phyloP scores from a whole-genome alignment of 1,139 yeast genomes.

The Starmera stellimalicola region DNA sequence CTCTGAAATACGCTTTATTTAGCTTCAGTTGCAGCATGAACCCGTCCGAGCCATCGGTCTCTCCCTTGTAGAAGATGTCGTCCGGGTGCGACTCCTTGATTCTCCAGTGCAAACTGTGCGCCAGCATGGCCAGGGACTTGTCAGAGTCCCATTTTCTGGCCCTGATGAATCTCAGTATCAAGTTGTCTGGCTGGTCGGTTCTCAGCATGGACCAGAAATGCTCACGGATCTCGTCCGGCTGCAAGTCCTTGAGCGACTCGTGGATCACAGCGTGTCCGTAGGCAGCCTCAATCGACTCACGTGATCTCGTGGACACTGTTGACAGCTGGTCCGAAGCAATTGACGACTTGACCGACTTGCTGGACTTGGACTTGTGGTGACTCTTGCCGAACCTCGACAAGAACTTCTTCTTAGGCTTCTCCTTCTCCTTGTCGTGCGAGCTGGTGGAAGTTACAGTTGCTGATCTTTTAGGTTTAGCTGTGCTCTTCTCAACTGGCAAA shows the following conservation, averaged over 20 bases:
- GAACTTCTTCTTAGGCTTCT: slow-evolving; percentile 18
- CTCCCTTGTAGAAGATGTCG: slow-evolving; percentile 51
- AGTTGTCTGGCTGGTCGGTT: slow-evolving; percentile 63
- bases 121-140: slow-evolving; percentile 55
- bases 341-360: too few species aligned
- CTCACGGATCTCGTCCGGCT: slow-evolving; percentile 33
- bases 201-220: slow-evolving; percentile 51
- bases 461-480: slow-evolving; percentile 7
- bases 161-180: slow-evolving; percentile 54
- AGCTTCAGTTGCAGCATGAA: slow-evolving; percentile 29
- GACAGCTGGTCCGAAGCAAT: slow-evolving; percentile 7
- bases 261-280: slow-evolving; percentile 23
- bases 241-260: slow-evolving; percentile 28
- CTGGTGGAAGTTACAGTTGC: slow-evolving; percentile 14
- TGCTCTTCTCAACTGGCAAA: slow-evolving; percentile 19
- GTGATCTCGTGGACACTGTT: slow-evolving; percentile 18
- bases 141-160: slow-evolving; percentile 70
- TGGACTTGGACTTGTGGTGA: slow-evolving; percentile 6
- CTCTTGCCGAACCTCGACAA: slow-evolving; percentile 19
- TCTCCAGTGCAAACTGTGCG: slow-evolving; percentile 66
- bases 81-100: slow-evolving; percentile 46
- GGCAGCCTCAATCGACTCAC: slow-evolving; percentile 19
- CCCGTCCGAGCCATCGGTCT: slow-evolving; percentile 28
- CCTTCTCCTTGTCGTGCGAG: slow-evolving; percentile 7
- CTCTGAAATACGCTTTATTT: slow-evolving; percentile 59